phyloP scores from a whole-genome alignment of 306 rosid genomes.

The Castanea mollissima region DNA sequence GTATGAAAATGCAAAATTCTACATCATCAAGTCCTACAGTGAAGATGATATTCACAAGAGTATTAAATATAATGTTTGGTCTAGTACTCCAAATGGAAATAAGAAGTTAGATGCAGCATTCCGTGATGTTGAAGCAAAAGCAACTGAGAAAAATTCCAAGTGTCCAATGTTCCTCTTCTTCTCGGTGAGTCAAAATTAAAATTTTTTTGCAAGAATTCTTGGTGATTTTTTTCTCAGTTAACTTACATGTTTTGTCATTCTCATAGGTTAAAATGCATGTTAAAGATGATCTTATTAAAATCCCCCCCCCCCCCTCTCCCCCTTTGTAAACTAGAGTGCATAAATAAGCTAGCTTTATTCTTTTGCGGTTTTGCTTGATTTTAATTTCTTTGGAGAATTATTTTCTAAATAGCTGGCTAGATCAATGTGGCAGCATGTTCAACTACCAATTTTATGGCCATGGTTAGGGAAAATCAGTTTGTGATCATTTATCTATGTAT shows the following conservation, averaged over 20 bases:
- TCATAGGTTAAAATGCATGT: not conserved
- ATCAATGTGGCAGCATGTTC: not conserved
- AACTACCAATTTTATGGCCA: too few species aligned
- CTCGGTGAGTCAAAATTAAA: conserved; percentile 55
- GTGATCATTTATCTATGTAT: conserved; percentile 13
- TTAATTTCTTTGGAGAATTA: not conserved
- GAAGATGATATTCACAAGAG: conserved; percentile 84
- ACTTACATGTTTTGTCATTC: not conserved
- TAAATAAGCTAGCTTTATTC: not conserved
- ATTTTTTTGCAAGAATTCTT: conserved; percentile 3
- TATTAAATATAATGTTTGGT: conserved; percentile 80
- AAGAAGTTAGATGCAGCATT: conserved; percentile 66
- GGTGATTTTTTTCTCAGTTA: not conserved
- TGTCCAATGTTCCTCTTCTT: conserved; percentile 84
- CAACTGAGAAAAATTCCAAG: conserved; percentile 36
- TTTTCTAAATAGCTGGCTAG: not conserved
- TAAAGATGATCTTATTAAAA: not conserved
- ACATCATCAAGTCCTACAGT: conserved; percentile 78
- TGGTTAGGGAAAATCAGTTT: not conserved
- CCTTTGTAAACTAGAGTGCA: not conserved
- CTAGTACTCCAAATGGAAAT: conserved; percentile 78
- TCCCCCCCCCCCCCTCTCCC: too few species aligned
- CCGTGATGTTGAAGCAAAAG: conserved; percentile 53
- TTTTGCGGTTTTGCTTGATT: not conserved
- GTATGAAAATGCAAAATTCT: conserved; percentile 63